phyloP scores from a whole-genome alignment of 1,139 yeast species.

The Debaryomyces robertsiae region DNA sequence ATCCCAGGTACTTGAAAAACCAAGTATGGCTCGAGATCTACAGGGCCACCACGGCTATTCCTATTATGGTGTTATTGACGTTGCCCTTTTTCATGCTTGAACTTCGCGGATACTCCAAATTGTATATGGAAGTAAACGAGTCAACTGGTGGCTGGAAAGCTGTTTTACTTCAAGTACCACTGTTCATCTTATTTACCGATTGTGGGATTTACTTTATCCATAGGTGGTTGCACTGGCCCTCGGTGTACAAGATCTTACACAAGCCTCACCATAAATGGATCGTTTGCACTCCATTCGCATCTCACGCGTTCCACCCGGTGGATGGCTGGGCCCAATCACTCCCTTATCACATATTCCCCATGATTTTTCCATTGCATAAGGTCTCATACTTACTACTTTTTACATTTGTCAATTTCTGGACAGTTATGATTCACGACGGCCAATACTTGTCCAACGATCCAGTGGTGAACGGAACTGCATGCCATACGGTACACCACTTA shows the following conservation, averaged over 20 bases:
- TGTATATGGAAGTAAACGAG: constrained; percentile 67
- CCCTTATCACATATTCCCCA: constrained; percentile 90
- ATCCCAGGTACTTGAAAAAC: constrained; percentile 92
- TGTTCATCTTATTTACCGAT: constrained; percentile 89
- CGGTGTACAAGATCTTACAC: constrained; percentile 80
- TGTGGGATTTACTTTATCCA: constrained; percentile 89
- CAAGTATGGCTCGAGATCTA: constrained; percentile 83
- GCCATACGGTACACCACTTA: constrained; percentile 95
- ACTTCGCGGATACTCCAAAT: constrained; percentile 76
- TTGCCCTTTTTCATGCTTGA: constrained; percentile 88
- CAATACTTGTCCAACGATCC: constrained; percentile 93
- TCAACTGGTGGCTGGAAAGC: constrained; percentile 72
- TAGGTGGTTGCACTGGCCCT: constrained; percentile 90
- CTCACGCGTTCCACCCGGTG: constrained; percentile 98
- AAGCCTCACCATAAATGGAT: constrained; percentile 99
- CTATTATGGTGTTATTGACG: constrained; percentile 83
- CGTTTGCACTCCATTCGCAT: constrained; percentile 97
- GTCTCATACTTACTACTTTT: constrained; percentile 77
- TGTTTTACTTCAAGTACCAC: constrained; percentile 65
- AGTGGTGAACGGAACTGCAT: constrained; percentile 93
- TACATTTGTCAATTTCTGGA: constrained; percentile 94
- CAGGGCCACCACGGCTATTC: constrained; percentile 80
- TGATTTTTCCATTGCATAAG: constrained; percentile 90
- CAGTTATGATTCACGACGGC: constrained; percentile 98
- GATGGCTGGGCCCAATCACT: constrained; percentile 93